Evolutionary conservation across 1,284 basidiomycete genomes (phyloP).

Genomic region (Volvariella surrecta): DNA sequence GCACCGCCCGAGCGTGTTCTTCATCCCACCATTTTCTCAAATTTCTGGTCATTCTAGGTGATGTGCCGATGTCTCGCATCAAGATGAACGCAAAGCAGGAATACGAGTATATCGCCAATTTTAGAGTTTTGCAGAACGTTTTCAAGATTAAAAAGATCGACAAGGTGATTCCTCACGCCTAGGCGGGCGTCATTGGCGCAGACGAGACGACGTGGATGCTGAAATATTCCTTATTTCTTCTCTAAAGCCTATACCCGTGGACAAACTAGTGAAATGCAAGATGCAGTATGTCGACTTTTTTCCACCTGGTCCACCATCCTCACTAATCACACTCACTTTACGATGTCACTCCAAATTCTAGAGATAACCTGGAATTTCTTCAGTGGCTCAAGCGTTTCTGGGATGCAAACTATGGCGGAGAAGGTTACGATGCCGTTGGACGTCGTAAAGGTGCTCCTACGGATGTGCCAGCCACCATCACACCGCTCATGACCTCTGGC

Average conservation of each 20-base stretch:
- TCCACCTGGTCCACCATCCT: not conserved
- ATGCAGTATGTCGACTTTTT: conserved; percentile 74
- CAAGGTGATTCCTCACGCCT: conserved; percentile 52
- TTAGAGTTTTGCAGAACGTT: conserved; percentile 86
- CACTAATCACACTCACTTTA: conserved; percentile 8
- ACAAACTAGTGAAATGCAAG: conserved; percentile 93
- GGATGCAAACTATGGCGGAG: conserved; percentile 88
- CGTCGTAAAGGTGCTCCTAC: conserved; percentile 70
- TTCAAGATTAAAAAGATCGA: conserved; percentile 90
- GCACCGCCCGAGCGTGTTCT: conserved; percentile 12
- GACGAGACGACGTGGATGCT: not conserved
- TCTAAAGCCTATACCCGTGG: conserved; percentile 84
- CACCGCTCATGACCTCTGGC: conserved; percentile 42
- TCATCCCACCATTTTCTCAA: conserved; percentile 2
- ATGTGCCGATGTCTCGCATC: conserved; percentile 81
- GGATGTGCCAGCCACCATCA: conserved; percentile 73
- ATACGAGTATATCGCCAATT: conserved; percentile 94
- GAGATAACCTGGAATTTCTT: conserved; percentile 97
- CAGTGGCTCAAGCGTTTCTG: conserved; percentile 98
- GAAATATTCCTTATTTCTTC: too few relatives aligned
- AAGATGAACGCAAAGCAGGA: conserved; percentile 94
- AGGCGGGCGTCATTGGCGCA: conserved; percentile 5
- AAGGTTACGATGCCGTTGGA: conserved; percentile 82
- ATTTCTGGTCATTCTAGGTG: conserved; percentile 33
- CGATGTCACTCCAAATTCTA: too few relatives aligned